Evolutionary conservation across 257 asterid genomes (phyloP).

Genomic region (Ophiorrhiza pumila): DNA sequence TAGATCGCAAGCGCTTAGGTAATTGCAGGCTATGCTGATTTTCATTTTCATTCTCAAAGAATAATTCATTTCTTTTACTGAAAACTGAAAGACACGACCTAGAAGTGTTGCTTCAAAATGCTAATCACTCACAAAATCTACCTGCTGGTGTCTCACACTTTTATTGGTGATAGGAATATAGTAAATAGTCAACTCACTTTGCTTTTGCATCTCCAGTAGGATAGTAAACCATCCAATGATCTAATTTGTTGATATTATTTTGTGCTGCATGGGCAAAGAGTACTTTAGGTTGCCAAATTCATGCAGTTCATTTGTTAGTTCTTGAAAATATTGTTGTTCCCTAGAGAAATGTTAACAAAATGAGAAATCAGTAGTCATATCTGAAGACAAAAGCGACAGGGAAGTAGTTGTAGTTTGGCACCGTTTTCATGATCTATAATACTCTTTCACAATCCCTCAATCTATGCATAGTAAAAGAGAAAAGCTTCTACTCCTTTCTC

Average conservation of each 20-base stretch:
- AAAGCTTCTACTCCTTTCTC: background rate
- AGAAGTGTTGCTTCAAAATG: background rate
- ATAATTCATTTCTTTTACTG: background rate
- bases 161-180: background rate
- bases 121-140: background rate
- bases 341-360: background rate
- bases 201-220: too few species aligned
- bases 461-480: background rate
- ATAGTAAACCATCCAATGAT: too few species aligned
- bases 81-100: background rate
- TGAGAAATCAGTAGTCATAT: background rate
- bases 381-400: too few species aligned
- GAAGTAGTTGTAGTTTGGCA: background rate
- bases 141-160: background rate
- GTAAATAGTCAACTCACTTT: too few species aligned
- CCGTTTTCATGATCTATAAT: background rate
- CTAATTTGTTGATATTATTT: background rate
- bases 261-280: background rate
- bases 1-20: constrained; percentile 78
- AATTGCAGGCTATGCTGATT: constrained; percentile 13
- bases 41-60: background rate
- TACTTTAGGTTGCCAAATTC: background rate
- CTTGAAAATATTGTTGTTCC: background rate
- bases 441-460: too few species aligned
- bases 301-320: background rate